phyloP scores from a whole-genome alignment of 2,329 filamentous ascomycete species.

The Zasmidium citrigriseum region DNA sequence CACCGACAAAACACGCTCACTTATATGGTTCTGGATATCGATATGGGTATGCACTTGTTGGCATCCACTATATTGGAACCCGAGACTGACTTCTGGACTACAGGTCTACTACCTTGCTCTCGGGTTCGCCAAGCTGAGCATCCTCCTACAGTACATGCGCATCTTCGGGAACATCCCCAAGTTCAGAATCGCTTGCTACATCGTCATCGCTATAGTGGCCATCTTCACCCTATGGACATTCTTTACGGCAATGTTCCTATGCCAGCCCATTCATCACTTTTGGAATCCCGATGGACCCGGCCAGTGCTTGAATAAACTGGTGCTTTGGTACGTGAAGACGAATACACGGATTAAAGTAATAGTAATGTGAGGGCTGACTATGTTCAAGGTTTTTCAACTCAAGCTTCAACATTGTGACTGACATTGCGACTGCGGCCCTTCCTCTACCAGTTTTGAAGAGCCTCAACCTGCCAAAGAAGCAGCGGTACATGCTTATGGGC shows the following conservation, averaged over 20 bases:
- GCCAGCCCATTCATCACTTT: conserved; percentile 8
- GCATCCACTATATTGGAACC: neutral
- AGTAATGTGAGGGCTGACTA: neutral
- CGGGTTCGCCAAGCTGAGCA: conserved; percentile 13
- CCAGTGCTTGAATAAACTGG: neutral
- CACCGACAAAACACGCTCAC: conserved; percentile 2
- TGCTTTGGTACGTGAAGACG: conserved; percentile 2
- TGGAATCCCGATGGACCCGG: conserved; percentile 6
- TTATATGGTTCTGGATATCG: conserved; percentile 19
- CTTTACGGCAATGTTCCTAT: conserved; percentile 12
- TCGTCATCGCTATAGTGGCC: conserved; percentile 1
- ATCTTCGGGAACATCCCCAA: conserved; percentile 10
- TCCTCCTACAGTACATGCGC: conserved; percentile 9
- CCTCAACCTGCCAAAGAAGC: conserved; percentile 28
- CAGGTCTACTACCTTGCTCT: conserved; percentile 9
- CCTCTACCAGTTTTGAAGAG: conserved; percentile 35
- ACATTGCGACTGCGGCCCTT: conserved; percentile 33
- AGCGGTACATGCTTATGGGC: conserved; percentile 29
- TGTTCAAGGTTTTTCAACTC: conserved; percentile 28
- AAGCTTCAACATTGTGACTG: conserved; percentile 34
- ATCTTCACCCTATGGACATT: conserved; percentile 13
- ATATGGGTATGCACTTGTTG: conserved; percentile 5
- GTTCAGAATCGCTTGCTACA: conserved; percentile 12
- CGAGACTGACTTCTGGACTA: neutral
- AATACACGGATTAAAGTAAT: neutral